Conservation (phyloP, 1,139 yeast genomes). For the Sugiyamaella castrensis region DNA sequence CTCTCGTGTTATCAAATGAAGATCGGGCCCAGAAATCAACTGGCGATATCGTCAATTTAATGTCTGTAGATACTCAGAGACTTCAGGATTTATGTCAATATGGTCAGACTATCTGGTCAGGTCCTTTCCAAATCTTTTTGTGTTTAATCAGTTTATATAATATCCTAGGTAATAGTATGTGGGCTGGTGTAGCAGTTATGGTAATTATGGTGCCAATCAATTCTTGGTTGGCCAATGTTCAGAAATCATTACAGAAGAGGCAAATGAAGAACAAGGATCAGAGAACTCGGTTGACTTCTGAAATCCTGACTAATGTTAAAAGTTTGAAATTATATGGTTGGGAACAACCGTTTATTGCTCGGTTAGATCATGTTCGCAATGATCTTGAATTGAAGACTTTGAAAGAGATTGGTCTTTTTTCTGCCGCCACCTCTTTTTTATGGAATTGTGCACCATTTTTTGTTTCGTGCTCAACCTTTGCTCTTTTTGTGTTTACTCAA, state of each 20-base stretch:
- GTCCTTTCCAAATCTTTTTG: conserved; percentile 85
- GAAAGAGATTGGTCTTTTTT: conserved; percentile 70
- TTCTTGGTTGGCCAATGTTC: conserved; percentile 66
- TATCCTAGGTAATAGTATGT: conserved; percentile 85
- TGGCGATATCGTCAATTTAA: conserved; percentile 96
- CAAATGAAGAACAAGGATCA: conserved; percentile 68
- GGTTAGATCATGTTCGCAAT: conserved; percentile 77
- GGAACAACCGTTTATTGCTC: conserved; percentile 81
- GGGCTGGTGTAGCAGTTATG: conserved; percentile 93
- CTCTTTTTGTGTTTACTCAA: conserved; percentile 65
- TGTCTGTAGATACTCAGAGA: conserved; percentile 96
- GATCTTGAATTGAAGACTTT: conserved; percentile 81
- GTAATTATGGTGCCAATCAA: conserved; percentile 82
- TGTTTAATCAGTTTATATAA: conserved; percentile 76
- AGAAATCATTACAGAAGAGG: conserved; percentile 71
- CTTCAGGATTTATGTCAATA: conserved; percentile 86
- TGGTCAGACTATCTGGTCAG: conserved; percentile 90
- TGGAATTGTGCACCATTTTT: conserved; percentile 89
- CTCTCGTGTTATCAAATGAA: conserved; percentile 78
- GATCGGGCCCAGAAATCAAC: conserved; percentile 76
- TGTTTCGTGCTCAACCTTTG: conserved; percentile 91
- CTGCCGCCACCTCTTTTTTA: conserved; percentile 70
- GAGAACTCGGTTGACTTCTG: conserved; percentile 73
- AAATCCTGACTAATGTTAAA: conserved; percentile 86
- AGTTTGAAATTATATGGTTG: conserved; percentile 91